A percentile compares a stretch with the other conserved stretches of the same genome.
phyloP scores from a whole-genome alignment of 768 basidiomycete genomes.

The Lactarius vividus region DNA sequence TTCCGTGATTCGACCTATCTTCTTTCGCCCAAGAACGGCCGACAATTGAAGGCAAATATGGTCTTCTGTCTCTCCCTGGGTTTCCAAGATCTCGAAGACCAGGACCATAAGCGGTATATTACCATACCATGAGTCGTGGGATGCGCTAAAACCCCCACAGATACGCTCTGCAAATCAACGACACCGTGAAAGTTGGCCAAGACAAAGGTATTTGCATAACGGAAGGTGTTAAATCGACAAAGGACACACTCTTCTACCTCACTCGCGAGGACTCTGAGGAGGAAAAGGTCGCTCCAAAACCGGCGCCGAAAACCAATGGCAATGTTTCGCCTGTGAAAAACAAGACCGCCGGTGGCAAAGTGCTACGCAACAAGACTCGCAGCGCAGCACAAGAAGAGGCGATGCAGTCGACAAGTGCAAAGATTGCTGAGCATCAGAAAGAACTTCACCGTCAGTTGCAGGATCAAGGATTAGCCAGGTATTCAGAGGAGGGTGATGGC shows the following conservation, averaged over 20 bases:
- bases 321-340: slow-evolving; percentile 60
- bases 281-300: slow-evolving; percentile 55
- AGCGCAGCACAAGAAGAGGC: slow-evolving; percentile 84
- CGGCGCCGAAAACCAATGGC: slow-evolving; percentile 60
- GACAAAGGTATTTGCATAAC: slow-evolving; percentile 70
- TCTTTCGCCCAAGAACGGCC: slow-evolving; percentile 75
- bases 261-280: slow-evolving; percentile 57
- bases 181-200: slow-evolving; percentile 78
- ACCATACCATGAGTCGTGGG: neutral
- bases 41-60: slow-evolving; percentile 74
- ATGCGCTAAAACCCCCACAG: slow-evolving; percentile 38
- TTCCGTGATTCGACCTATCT: slow-evolving; percentile 88
- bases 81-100: slow-evolving; percentile 78
- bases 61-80: slow-evolving; percentile 82
- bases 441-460: slow-evolving; percentile 79
- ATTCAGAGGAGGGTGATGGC: slow-evolving; percentile 76
- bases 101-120: slow-evolving; percentile 70
- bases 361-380: slow-evolving; percentile 87
- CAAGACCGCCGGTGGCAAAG: slow-evolving; percentile 78
- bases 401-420: slow-evolving; percentile 70
- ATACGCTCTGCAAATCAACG: slow-evolving; percentile 84
- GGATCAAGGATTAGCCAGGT: slow-evolving; percentile 75
- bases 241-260: slow-evolving; percentile 87
- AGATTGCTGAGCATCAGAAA: slow-evolving; percentile 83
- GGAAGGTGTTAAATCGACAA: slow-evolving; percentile 77